A percentile compares a stretch with the other conserved stretches of the same genome.
Conservation (phyloP, 2,329 filamentous ascomycete genomes). For the Curvularia hawaiiensis region DNA sequence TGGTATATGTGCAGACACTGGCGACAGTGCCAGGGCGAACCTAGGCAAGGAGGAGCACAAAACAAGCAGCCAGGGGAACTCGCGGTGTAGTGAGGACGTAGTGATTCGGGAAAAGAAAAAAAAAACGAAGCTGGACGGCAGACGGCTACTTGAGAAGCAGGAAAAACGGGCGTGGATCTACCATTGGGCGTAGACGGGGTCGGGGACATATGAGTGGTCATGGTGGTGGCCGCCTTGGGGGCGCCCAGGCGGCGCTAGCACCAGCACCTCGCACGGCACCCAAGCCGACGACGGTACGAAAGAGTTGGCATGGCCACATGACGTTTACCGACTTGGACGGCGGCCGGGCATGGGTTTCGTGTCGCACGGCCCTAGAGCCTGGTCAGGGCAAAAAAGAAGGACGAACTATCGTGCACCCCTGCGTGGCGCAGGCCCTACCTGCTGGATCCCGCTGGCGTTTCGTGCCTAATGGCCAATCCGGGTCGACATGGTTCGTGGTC, state of each 20-base stretch:
- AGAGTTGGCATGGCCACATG: slow-evolving; percentile 37
- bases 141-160: slow-evolving; percentile 22
- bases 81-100: not conserved
- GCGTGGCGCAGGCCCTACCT: slow-evolving; percentile 26
- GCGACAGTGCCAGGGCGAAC: not conserved
- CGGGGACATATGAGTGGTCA: slow-evolving; percentile 37
- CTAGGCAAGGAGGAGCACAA: not conserved
- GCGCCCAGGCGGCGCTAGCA: slow-evolving; percentile 14
- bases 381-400: slow-evolving; percentile 16
- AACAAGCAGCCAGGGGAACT: not conserved
- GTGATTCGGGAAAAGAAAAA: slow-evolving; percentile 10
- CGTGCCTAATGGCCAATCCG: slow-evolving; percentile 23
- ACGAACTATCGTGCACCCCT: slow-evolving; percentile 27
- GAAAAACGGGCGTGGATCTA: slow-evolving; percentile 23
- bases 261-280: slow-evolving; percentile 35
- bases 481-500: not conserved
- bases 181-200: slow-evolving; percentile 31
- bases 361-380: slow-evolving; percentile 31
- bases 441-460: slow-evolving; percentile 33
- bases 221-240: slow-evolving; percentile 28
- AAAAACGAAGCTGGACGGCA: slow-evolving; percentile 11
- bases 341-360: slow-evolving; percentile 26
- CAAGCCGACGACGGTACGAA: slow-evolving; percentile 22
- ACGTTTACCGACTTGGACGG: slow-evolving; percentile 37
- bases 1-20: slow-evolving; percentile 14